Evolutionary conservation across 805 yeast species (phyloP), one percentile per base, ranked within the genome.

Genomic region (Metschnikowia dekortorum): DNA sequence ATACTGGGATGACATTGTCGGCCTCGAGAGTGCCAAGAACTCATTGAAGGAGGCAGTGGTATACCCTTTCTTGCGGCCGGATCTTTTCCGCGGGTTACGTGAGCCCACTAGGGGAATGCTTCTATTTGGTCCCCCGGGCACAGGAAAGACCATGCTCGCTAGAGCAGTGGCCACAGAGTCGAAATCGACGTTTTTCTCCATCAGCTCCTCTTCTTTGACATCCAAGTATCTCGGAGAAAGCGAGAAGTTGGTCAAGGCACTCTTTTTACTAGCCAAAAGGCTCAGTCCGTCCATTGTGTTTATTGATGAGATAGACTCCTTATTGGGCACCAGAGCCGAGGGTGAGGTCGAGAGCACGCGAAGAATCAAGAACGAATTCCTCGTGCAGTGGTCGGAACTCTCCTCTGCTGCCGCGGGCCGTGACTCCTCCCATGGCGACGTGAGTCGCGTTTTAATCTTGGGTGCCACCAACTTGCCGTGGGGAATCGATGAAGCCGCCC

Each of bases 101-200:
- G 97, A 91, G 69, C 98, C 98, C 0, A 91, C 96, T 0, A 73
- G 96, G 51, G 98, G 98, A n/a, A 89, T 94, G 96, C 74, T 92
- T 18, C 69, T 92, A 39, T 92, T 90, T 72, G 99, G 99, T 0
- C 98, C 99, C 2, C 97, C 98, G 0, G 99, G 99, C n/a, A 92
- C 98, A 0, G 98, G 98, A 50, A 92, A 94, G 63, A 91, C 97
- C 0, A 91, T 92, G 98, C 78, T 92, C 57, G 97, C 97, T 0
- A 76, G 96, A 55, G 96, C 98, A 0, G 97, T 94, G 2, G 98
- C 97, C 2, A 88, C 95, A 2, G 98, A 94, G 70, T 86, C 96
- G 7, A 84, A 86, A 52, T 89, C 96, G 0, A 91, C 97, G 0
- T 92, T 92, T 63, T 92, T 92, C 67, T 83, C 94, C 26, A 90